Evolutionary conservation across 163 green algal species (phyloP).

Genomic region (Chloromonas sp.): DNA sequence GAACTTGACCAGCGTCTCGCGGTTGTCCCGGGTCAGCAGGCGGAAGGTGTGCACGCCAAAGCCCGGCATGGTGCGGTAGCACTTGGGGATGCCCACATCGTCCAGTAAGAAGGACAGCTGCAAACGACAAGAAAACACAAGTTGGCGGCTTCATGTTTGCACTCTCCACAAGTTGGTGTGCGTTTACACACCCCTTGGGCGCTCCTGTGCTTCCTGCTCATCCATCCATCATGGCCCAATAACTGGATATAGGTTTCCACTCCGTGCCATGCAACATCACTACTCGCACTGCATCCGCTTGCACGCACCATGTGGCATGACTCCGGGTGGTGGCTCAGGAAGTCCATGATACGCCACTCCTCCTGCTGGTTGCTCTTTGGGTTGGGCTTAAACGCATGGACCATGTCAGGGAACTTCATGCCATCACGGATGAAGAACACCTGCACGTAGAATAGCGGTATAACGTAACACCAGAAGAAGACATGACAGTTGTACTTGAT

Average conservation of each 20-base stretch:
- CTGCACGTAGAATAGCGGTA: constrained; percentile 13
- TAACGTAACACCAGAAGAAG: background rate
- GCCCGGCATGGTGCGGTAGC: constrained; percentile 90
- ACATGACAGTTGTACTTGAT: background rate
- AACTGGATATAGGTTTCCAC: too few species aligned
- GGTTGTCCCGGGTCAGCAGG: constrained; percentile 70
- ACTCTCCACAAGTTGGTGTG: background rate
- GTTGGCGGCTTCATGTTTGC: background rate
- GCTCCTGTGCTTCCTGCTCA: too few species aligned
- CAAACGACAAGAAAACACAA: background rate
- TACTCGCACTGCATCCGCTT: background rate
- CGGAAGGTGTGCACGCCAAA: constrained; percentile 94
- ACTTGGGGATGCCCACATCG: constrained; percentile 79
- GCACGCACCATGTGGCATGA: constrained; percentile 79
- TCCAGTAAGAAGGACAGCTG: constrained; percentile 92
- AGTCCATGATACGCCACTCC: constrained; percentile 88
- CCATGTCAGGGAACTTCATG: constrained; percentile 97
- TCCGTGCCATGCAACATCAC: too few species aligned
- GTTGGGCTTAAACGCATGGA: constrained; percentile 93
- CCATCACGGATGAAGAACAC: constrained; percentile 95
- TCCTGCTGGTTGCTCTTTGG: constrained; percentile 66
- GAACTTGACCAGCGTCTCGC: constrained; percentile 89
- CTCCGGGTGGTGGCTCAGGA: constrained; percentile 93
- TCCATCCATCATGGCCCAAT: too few species aligned
- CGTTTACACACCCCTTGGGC: background rate